Percentiles rank a stretch among this genome's conserved stretches.
phyloP scores from a whole-genome alignment of 805 yeast genomes.

The Geotrichum ghanense region DNA sequence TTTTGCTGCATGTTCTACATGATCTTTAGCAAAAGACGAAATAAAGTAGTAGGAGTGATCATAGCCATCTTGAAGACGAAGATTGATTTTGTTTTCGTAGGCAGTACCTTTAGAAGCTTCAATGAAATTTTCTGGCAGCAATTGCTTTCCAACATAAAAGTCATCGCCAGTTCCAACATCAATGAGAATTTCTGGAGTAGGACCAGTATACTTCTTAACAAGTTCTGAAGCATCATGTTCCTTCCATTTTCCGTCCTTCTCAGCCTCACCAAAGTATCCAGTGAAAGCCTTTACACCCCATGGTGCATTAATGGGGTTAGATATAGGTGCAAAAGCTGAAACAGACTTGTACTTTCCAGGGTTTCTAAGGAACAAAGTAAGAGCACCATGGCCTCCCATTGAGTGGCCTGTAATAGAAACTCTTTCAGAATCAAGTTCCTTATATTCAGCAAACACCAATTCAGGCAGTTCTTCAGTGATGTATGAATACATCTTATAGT shows the following conservation, averaged over 20 bases:
- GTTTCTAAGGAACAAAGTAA: constrained; percentile 53
- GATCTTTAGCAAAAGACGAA: constrained; percentile 66
- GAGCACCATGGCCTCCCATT: constrained; percentile 96
- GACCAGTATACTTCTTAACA: constrained; percentile 44
- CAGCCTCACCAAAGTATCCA: constrained; percentile 56
- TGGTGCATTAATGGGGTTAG: constrained; percentile 61
- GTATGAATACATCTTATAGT: constrained; percentile 83
- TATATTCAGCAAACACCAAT: constrained; percentile 31
- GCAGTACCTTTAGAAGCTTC: constrained; percentile 46
- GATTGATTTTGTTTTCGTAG: constrained; percentile 48
- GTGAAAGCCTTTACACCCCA: constrained; percentile 87
- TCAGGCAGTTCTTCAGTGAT: constrained; percentile 62
- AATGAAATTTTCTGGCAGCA: constrained; percentile 64
- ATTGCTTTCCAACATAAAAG: constrained; percentile 52
- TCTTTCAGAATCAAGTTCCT: constrained; percentile 41
- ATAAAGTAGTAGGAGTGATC: constrained; percentile 89
- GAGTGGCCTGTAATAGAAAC: constrained; percentile 90
- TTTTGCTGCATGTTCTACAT: constrained; percentile 80
- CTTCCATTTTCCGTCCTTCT: constrained; percentile 47
- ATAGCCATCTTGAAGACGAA: constrained; percentile 63
- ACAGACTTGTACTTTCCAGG: constrained; percentile 68
- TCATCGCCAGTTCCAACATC: constrained; percentile 75
- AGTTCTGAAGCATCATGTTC: constrained; percentile 79
- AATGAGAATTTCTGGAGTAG: constrained; percentile 52
- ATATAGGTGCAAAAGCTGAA: constrained; percentile 84